Base-by-base conservation (phyloP, 2,329 filamentous ascomycete species). In the Hypoxylon sp. region DNA sequence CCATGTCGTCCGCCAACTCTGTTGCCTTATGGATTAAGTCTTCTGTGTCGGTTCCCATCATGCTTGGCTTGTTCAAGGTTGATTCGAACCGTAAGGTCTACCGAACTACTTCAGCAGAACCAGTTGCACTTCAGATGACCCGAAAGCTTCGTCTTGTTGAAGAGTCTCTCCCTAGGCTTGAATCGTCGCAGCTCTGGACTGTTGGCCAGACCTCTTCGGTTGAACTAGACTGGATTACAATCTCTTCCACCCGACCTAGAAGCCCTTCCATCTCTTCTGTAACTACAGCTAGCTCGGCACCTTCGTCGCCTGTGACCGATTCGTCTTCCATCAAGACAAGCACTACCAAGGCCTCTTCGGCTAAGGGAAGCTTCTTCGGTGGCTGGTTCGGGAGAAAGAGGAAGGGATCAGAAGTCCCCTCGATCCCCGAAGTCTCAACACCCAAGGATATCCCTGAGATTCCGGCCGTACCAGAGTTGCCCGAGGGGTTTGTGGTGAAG, bases 81-180 rank as follows among this genome's bases (percentile, higher is more conserved):
- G 64, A 71, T 44, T 47, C 62, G 13, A 65, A 55, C 40, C 65
- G 67, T 32, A 63, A 58, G 20, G 52, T 55, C 26, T 71, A 66
- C 54, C 65, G 67, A 20, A 70, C 65, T 7, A 71, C 71, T 16
- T 57, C 60, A 3, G 63, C 64, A 12, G 61, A 66, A 8, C 69
- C 69, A 13, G 68, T 65, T n/a, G 69, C 69, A n/a, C 51, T 73
- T 7, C 48, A 63, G 25, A 70, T 73, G 52, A 42, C 47, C 29
- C 67, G 69, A 49, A 74, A 69, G 56, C 63, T 62, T 47, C 69
- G 72, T 37, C 58, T 61, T 34, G 57, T 59, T 25, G 50, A 64
- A 35, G 44, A 48, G 25, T 45, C 65, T 4, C 23, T 63, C 8
- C 57, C 59, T 11, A 59, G 62, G 2, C 44, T 69, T 2, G 42